phyloP scores from a whole-genome alignment of 2,329 filamentous ascomycete genomes.

The Dothiorella sarmentorum region DNA sequence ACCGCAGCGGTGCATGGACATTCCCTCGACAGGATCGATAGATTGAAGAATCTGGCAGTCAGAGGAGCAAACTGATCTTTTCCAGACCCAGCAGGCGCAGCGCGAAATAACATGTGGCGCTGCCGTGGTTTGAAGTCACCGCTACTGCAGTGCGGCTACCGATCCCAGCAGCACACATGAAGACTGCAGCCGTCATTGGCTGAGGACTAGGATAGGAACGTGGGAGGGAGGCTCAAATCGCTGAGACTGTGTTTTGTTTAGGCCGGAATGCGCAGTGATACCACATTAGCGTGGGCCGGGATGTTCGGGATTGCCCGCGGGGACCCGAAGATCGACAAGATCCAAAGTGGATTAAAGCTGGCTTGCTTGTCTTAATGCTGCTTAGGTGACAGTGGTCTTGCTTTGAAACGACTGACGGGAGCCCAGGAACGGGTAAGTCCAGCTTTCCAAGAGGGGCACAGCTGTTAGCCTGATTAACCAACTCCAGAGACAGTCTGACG shows the following conservation, averaged over 20 bases:
- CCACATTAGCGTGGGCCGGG: not conserved
- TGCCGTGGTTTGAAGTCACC: not conserved
- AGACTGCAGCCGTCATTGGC: not conserved
- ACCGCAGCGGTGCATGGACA: not conserved
- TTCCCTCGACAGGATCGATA: conserved; percentile 10
- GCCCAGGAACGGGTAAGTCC: not conserved
- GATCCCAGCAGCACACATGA: not conserved
- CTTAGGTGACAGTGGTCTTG: not conserved
- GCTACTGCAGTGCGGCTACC: conserved; percentile 1
- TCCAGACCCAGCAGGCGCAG: conserved; percentile 9
- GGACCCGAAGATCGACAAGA: not conserved
- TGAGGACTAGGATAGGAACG: not conserved
- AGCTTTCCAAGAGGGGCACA: not conserved
- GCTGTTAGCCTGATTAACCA: not conserved
- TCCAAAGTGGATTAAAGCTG: not conserved
- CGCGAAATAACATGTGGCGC: conserved; percentile 10
- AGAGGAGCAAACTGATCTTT: conserved; percentile 1
- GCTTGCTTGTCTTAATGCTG: not conserved
- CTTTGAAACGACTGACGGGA: not conserved
- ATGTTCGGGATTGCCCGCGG: conserved; percentile 9
- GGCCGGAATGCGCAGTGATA: not conserved
- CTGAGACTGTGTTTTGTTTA: not conserved
- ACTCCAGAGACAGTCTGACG: conserved; percentile 1
- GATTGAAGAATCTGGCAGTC: not conserved
- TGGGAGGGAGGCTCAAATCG: conserved; percentile 12